Conservation (phyloP, 176 grass and related monocot species). For the Musa troglodytarum region DNA sequence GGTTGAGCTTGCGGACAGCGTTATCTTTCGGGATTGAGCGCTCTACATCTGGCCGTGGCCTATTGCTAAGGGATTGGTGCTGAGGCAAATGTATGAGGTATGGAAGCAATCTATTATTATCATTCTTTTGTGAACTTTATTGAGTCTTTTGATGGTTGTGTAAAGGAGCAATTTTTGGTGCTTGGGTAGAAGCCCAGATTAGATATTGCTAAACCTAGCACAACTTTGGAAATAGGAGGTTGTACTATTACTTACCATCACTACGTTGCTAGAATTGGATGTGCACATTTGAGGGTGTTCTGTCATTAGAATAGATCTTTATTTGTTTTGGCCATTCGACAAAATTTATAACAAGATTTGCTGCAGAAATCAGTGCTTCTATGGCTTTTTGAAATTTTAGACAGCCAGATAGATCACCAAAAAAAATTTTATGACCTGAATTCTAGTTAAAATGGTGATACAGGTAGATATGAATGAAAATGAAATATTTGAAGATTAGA, state of each 20-base stretch:
- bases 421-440: neutral
- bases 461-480: neutral
- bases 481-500: neutral
- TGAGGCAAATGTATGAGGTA: no score
- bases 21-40: conserved; percentile 58
- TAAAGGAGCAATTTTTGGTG: neutral
- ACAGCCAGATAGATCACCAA: neutral
- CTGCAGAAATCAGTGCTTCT: neutral
- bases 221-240: neutral
- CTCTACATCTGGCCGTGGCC: no score
- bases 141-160: neutral
- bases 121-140: no score
- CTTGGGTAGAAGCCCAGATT: neutral
- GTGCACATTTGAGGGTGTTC: neutral
- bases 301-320: neutral
- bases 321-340: neutral
- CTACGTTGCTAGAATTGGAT: neutral
- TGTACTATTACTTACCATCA: neutral
- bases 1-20: conserved; percentile 49
- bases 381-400: neutral
- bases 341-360: neutral
- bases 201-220: neutral
- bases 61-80: no score
- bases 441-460: no score
- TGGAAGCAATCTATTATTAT: no score